Evolutionary conservation across 768 basidiomycete genomes (phyloP), one percentile per base, ranked within the genome.

Genomic region (Rhodotorula graminis): DNA sequence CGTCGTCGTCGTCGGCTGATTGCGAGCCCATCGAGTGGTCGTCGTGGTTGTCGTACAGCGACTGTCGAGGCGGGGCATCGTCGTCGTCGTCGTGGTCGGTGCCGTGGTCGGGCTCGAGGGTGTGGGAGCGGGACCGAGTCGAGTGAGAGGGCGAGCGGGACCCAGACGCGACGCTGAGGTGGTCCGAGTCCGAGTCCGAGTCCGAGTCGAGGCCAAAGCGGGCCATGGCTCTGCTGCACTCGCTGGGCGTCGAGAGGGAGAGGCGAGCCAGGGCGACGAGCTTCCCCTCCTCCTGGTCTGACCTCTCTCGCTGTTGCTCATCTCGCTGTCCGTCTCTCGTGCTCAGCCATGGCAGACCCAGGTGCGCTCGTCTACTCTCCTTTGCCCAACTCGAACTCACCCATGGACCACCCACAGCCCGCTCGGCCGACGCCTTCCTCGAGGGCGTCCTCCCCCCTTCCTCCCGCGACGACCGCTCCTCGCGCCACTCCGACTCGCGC

Each of bases 181-280:
- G 27, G 60, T 44, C 42, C 33, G 58, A 33, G 44, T 16, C 44
- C 11, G 44, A 46, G 44, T 46, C 44, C 44, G 44, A 46, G 44
- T 46, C 44, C 44, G 44, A 46, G 60, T 18, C 56, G 29, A 66
- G 25, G 18, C 66, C 66, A 29, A 67, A 67, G 40, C 66, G 66
- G 12, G 66, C 66, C 66, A 67, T 67, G 6, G 25, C 1, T 27
- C 11, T 33, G 16, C 3, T 19, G 10, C 21, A 19, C 50, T 37
- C 14, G 2, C 15, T 29, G 61, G 2, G 29, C 14, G 29, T 11
- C 3, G 12, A 6, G 44, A 46, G 44, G 44, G 44, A 5, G 44
- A 46, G 44, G 44, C 44, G 18, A 46, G 44, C 15, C 44, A 3
- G 44, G 18, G 18, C 14, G 44, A 46, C 12, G 44, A 46, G 44